Evolutionary conservation across 371 early-diverging fungal genomes (phyloP), one percentile per base, ranked within the genome.

Genomic region (Syncephalastrum sp.): DNA sequence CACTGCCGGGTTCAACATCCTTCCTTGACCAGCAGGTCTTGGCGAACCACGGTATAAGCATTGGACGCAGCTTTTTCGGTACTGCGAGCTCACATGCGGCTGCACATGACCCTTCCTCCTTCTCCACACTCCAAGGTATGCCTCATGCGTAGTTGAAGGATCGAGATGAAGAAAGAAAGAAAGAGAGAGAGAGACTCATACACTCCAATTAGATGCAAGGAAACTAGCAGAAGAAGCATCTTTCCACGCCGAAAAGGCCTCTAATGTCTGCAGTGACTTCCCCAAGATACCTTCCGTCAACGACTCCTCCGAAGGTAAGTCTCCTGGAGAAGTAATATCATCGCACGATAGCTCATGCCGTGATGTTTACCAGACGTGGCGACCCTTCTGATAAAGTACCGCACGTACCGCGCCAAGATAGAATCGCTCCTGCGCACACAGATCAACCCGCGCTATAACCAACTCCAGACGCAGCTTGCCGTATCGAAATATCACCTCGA

Each of bases 11-110:
- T 4, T 65, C 75, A 12, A 56, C 70, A 7, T 59, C 63, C 1
- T 68, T 74, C 55, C 46, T 77, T 44, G 73, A 77, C 42, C 53
- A 72, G 44, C 72, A 77, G 44, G 70, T 70, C 1, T 60, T 74
- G 50, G 68, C 60, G 0, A 61, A 60, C 17, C 60, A 57, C 24
- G 58, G 69, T 12, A 48, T 61, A 2, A 54, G 57, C 47, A 59
- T 42, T 54, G 47, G 56, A 42, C 38, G 38, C 38, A 24, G 56
- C 48, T 53, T 54, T 6, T 62, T 62, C 43, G 57, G 57, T 23
- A 62, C 47, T 16, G 46, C 57, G 14, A 48, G 53, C 16, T 46
- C 50, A 14, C 29, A 57, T 16, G 17, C 53, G 6, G 54, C 57
- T 33, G 38, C 38, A 33, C 38, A 33, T 10, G 38, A 33, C 8